These are phyloP conservation scores for Starmerella kuoi DNA, from an alignment of 805 yeast genomes.

Conservation along the genomic window DNA sequence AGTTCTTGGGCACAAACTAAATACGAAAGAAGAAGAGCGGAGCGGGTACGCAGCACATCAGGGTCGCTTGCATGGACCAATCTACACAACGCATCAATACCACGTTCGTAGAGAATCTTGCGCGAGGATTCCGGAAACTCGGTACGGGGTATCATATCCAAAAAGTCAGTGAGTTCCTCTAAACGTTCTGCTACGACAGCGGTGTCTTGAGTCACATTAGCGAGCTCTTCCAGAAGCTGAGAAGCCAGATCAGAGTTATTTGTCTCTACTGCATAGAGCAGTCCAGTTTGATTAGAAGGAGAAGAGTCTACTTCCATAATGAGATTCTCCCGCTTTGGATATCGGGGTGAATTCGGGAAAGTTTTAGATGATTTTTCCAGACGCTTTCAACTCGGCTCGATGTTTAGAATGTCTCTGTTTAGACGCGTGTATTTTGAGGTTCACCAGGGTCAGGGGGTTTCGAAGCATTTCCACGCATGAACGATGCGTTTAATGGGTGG, in stretches of 20 bases:
- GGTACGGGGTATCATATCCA: constrained; percentile 1
- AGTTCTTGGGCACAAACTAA: constrained; percentile 1
- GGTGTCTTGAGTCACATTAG: background rate
- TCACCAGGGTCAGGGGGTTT: too few relatives aligned
- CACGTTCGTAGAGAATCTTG: background rate
- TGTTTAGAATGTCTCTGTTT: too few relatives aligned
- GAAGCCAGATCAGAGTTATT: background rate
- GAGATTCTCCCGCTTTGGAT: background rate
- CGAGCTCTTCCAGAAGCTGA: background rate
- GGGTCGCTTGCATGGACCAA: constrained; percentile 1
- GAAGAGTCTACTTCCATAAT: background rate
- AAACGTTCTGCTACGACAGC: background rate
- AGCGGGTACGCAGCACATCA: background rate
- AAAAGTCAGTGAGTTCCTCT: constrained; percentile 4
- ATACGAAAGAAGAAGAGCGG: constrained; percentile 1
- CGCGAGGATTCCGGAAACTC: background rate
- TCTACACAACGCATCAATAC: background rate
- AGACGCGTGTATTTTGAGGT: too few relatives aligned
- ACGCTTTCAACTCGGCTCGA: too few relatives aligned
- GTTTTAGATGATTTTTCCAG: too few relatives aligned
- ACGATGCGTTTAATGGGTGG: too few relatives aligned
- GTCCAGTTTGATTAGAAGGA: background rate
- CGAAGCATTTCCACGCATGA: too few relatives aligned
- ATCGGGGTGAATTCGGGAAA: too few relatives aligned
- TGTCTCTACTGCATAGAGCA: background rate